A percentile compares a stretch with the other conserved stretches of the same genome.
phyloP scores from a whole-genome alignment of 805 yeast species.

The Wickerhamomyces chaumierensis region DNA sequence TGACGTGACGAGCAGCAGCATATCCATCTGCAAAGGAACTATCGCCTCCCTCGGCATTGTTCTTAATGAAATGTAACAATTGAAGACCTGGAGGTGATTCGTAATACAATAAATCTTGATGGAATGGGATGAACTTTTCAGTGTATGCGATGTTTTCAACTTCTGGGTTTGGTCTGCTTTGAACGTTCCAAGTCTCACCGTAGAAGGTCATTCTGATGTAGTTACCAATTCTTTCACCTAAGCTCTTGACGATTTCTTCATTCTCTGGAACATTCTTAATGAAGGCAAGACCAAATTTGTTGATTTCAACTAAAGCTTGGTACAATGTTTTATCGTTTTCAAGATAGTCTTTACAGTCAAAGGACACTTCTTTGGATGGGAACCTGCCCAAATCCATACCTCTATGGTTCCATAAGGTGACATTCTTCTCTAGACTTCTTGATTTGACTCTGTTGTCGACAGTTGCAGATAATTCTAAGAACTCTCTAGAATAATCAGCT shows the following conservation, averaged over 20 bases:
- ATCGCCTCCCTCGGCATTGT: slow-evolving; percentile 51
- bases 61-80: slow-evolving; percentile 47
- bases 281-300: slow-evolving; percentile 45
- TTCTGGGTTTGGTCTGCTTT: slow-evolving; percentile 25
- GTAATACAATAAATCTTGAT: slow-evolving; percentile 67
- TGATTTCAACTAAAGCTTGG: slow-evolving; percentile 32
- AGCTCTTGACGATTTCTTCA: slow-evolving; percentile 26
- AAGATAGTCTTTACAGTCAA: slow-evolving; percentile 9
- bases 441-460: slow-evolving; percentile 18
- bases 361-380: slow-evolving; percentile 4
- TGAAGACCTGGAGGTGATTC: slow-evolving; percentile 80
- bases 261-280: slow-evolving; percentile 38
- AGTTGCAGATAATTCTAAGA: slow-evolving; percentile 34
- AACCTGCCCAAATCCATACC: slow-evolving; percentile 6
- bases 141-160: slow-evolving; percentile 69
- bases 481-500: slow-evolving; percentile 31
- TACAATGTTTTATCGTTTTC: slow-evolving; percentile 15
- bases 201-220: slow-evolving; percentile 62
- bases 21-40: slow-evolving; percentile 62
- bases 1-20: slow-evolving; percentile 47
- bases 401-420: slow-evolving; percentile 35
- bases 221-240: slow-evolving; percentile 43
- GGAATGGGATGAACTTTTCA: slow-evolving; percentile 51
- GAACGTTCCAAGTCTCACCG: slow-evolving; percentile 62
- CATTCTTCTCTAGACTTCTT: slow-evolving; percentile 24